Conservation (phyloP, 164 flowering plant genomes). For the Liriodendron chinense region DNA sequence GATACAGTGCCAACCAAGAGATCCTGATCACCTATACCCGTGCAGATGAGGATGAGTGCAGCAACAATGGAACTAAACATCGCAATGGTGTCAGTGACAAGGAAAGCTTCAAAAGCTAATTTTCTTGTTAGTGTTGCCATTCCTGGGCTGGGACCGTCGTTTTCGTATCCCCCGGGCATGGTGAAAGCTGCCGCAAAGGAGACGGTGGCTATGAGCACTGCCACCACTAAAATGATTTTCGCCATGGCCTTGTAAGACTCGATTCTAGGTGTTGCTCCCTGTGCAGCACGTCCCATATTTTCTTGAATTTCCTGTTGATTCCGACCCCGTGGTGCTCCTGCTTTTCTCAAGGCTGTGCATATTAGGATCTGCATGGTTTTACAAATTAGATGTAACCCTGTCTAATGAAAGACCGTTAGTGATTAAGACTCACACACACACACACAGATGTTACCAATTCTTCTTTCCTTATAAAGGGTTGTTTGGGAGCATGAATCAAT, state of each 20-base stretch:
- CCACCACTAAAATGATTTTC: constrained; percentile 16
- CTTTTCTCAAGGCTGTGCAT: not conserved
- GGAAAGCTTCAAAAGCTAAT: constrained; percentile 18
- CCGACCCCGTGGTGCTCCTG: not conserved
- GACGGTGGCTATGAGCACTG: constrained; percentile 28
- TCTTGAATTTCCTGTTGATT: not conserved
- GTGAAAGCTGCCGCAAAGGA: constrained; percentile 26
- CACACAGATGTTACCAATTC: too few relatives aligned
- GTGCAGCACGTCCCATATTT: too few relatives aligned
- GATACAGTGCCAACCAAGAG: constrained; percentile 4
- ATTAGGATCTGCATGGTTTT: not conserved
- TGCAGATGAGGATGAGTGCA: constrained; percentile 12
- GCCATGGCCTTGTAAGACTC: constrained; percentile 12
- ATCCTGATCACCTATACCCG: constrained; percentile 6
- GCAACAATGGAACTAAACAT: constrained; percentile 10
- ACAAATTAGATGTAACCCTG: too few relatives aligned
- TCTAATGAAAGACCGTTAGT: too few relatives aligned
- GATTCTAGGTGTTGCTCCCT: not conserved
- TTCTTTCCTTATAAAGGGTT: too few relatives aligned
- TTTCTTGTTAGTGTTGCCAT: constrained; percentile 8
- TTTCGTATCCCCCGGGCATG: constrained; percentile 25
- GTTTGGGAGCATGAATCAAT: too few relatives aligned
- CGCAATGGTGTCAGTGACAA: constrained; percentile 14
- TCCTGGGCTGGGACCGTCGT: not conserved
- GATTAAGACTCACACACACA: too few relatives aligned